A percentile compares a stretch with the other conserved stretches of the same genome.
These are phyloP conservation scores for Aspergillus transmontanensis DNA, from an alignment of 2,329 filamentous ascomycete species.

Conservation along the genomic window DNA sequence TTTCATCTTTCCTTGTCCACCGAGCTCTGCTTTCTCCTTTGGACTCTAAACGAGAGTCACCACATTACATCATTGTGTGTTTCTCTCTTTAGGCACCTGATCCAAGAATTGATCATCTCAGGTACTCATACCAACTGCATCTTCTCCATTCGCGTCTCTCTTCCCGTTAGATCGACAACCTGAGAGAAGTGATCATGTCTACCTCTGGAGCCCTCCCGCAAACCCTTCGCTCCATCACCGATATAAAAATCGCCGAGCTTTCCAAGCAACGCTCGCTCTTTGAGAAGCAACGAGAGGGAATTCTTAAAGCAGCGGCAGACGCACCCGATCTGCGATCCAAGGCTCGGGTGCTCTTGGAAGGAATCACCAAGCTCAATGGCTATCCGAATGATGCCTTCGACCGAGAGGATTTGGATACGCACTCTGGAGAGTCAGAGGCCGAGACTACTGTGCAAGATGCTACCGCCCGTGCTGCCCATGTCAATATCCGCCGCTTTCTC, in stretches of 20 bases:
- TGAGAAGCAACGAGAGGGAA: conserved; percentile 48
- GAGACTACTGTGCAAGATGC: conserved; percentile 18
- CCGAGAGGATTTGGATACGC: conserved; percentile 34
- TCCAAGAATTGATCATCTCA: not conserved
- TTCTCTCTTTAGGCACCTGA: not conserved
- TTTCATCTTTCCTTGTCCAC: not conserved
- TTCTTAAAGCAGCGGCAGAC: conserved; percentile 39
- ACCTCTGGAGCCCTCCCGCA: conserved; percentile 49
- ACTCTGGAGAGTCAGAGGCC: conserved; percentile 9
- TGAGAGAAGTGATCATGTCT: conserved; percentile 27
- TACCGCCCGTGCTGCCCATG: conserved; percentile 30
- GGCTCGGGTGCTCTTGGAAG: conserved; percentile 40
- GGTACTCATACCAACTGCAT: not conserved
- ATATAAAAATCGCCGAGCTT: conserved; percentile 60
- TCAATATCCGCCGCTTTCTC: conserved; percentile 55
- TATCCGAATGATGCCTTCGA: conserved; percentile 39
- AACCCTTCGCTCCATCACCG: conserved; percentile 58
- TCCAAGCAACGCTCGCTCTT: conserved; percentile 55
- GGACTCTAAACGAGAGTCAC: not conserved
- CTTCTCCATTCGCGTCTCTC: not conserved
- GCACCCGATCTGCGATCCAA: conserved; percentile 33
- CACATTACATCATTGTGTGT: not conserved
- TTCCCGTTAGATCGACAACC: not conserved
- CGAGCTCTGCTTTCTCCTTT: not conserved
- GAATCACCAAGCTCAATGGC: conserved; percentile 41